Base-by-base conservation (phyloP, 306 rosid genomes). In the Herpetospermum pedunculosum region DNA sequence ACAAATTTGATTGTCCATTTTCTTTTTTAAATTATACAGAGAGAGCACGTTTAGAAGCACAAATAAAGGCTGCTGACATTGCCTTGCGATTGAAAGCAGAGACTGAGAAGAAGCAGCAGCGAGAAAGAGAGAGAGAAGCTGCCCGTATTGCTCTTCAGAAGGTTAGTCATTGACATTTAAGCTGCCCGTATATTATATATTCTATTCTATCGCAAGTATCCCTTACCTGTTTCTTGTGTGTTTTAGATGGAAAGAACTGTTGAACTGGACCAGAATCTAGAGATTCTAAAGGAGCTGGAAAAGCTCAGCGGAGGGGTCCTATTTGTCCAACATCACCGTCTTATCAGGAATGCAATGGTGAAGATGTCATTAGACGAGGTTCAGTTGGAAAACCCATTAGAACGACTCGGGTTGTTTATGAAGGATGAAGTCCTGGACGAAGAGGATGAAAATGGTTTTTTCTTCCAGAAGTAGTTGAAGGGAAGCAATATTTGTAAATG, bases 71-170 rank as follows among this genome's bases (percentile, higher is more conserved):
- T 55, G 90, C 96, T 67, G 88, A 91, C 81, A 88, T 82, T 72
- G 91, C 92, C 16, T 84, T 85, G 44, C 81, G 75, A 76, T 34
- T 35, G 76, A 91, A 74, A 82, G 86, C 79, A 0, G 90, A 85
- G 78, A 85, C 77, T 35, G 91, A 85, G 77, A 48, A 34, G 70
- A 85, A 85, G 84, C 84, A 77, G 71, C 95, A 67, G 15, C 79
- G 87, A 59, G 85, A 88, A 79, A 87, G 80, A 78, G 92, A 95
- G 53, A 91, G 99, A 81, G 92, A 89, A 82, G 97, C 93, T 40
- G 96, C 97, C 25, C 90, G 97, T 14, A 76, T 49, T 65, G 92
- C 89, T 6, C 78, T 94, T 28, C 88, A 85, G 43, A 80, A 85
- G 96, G 99, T 94, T 74, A 16, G 13, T 30, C 38, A 10, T 74